A percentile compares a stretch with the other conserved stretches of the same genome.
phyloP scores from a whole-genome alignment of 495 filamentous ascomycete species.

The Platismatia glauca region DNA sequence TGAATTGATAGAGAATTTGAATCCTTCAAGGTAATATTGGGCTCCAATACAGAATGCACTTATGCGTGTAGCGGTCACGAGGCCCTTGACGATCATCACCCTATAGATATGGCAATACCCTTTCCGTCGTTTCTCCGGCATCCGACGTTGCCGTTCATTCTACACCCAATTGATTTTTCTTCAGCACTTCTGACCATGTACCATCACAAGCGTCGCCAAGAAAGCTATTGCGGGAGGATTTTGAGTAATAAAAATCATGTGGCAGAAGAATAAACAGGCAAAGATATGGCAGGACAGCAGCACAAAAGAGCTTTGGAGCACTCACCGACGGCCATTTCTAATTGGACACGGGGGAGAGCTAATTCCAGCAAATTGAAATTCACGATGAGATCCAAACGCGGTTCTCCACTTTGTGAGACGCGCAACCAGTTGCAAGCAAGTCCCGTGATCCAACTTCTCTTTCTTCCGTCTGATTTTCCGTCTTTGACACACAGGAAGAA shows the following conservation, averaged over 20 bases:
- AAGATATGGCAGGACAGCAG: background rate
- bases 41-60: conserved; percentile 3
- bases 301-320: background rate
- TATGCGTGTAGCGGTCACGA: background rate
- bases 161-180: background rate
- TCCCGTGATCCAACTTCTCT: background rate
- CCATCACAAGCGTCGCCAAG: background rate
- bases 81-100: conserved; percentile 3
- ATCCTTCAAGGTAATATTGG: background rate
- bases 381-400: background rate
- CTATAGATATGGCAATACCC: background rate
- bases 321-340: background rate
- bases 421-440: background rate
- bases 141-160: background rate
- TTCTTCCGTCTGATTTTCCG: too few species aligned
- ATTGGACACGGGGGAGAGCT: background rate
- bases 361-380: background rate
- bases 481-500: background rate
- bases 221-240: background rate
- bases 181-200: background rate
- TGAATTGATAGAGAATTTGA: background rate
- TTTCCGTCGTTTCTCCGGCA: background rate
- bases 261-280: background rate
- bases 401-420: background rate
- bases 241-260: background rate